Conservation (phyloP, 805 yeast genomes). For the Zygotorulaspora chibaensis region DNA sequence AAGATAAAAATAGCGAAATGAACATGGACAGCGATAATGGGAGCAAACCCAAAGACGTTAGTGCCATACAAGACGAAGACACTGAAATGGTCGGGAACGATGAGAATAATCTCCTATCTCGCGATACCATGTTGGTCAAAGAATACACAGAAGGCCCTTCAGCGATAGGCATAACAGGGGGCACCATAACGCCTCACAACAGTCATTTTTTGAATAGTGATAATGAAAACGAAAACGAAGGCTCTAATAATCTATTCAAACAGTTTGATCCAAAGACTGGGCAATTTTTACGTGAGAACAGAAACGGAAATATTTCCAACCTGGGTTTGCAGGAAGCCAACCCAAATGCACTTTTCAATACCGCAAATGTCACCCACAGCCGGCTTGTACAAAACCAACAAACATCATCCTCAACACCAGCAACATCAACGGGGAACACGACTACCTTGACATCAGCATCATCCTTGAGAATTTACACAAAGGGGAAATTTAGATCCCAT, state of each 20-base stretch:
- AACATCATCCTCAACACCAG: background rate
- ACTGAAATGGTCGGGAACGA: slow-evolving; percentile 7
- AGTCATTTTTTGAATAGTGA: slow-evolving; percentile 8
- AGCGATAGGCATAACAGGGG: slow-evolving; percentile 5
- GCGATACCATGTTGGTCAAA: slow-evolving; percentile 6
- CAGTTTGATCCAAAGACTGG: slow-evolving; percentile 33
- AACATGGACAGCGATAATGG: slow-evolving; percentile 10
- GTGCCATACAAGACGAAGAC: slow-evolving; percentile 2
- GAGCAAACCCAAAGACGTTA: background rate
- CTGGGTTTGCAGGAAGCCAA: background rate
- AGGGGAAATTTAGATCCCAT: slow-evolving; percentile 29
- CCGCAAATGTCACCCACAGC: background rate
- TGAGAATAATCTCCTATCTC: slow-evolving; percentile 3
- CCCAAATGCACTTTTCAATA: background rate
- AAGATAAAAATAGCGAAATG: slow-evolving; percentile 3
- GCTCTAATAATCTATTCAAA: slow-evolving; percentile 21
- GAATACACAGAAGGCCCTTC: slow-evolving; percentile 13
- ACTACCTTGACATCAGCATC: slow-evolving; percentile 1
- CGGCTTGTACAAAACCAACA: background rate
- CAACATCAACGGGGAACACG: background rate
- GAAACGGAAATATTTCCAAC: background rate
- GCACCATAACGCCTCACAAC: slow-evolving; percentile 10
- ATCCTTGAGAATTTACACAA: slow-evolving; percentile 12
- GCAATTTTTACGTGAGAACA: slow-evolving; percentile 21
- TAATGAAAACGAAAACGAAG: slow-evolving; percentile 2